Evolutionary conservation across 2,329 filamentous ascomycete species (phyloP).

Genomic region (Neofusicoccum kwambonambiense): DNA sequence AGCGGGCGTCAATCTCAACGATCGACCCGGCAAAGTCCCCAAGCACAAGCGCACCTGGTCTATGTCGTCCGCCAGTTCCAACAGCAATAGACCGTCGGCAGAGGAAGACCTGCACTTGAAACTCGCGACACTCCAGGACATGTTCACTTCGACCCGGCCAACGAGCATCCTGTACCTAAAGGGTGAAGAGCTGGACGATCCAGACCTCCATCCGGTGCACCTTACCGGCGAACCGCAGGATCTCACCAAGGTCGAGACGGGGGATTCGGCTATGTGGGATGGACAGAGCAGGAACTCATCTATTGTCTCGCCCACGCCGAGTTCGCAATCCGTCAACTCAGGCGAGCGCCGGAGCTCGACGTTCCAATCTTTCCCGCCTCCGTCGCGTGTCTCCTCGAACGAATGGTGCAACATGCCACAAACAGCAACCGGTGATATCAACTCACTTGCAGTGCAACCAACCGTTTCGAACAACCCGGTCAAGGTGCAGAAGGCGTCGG

Average conservation of each 20-base stretch:
- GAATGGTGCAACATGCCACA: slow-evolving; percentile 61
- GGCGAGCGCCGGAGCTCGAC: slow-evolving; percentile 40
- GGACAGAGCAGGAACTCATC: slow-evolving; percentile 49
- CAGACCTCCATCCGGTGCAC: slow-evolving; percentile 73
- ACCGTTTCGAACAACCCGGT: slow-evolving; percentile 49
- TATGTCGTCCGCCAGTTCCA: slow-evolving; percentile 68
- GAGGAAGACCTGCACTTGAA: slow-evolving; percentile 77
- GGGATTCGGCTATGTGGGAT: slow-evolving; percentile 48
- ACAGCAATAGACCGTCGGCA: slow-evolving; percentile 43
- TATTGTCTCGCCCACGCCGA: slow-evolving; percentile 51
- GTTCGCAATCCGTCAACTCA: slow-evolving; percentile 45
- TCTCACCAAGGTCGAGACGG: slow-evolving; percentile 52
- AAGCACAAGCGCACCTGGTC: slow-evolving; percentile 97
- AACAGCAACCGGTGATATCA: slow-evolving; percentile 52
- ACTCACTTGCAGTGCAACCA: slow-evolving; percentile 44
- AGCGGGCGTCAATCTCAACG: slow-evolving; percentile 50
- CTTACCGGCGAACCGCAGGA: slow-evolving; percentile 67
- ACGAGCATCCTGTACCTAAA: slow-evolving; percentile 76
- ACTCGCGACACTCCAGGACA: slow-evolving; percentile 75
- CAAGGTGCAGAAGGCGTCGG: slow-evolving; percentile 55
- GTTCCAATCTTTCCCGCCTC: slow-evolving; percentile 45
- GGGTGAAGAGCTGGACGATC: slow-evolving; percentile 75
- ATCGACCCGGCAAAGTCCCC: slow-evolving; percentile 72
- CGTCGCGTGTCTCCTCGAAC: slow-evolving; percentile 46
- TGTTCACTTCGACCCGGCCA: slow-evolving; percentile 81